phyloP scores from a whole-genome alignment of 129 eudicot species.

The Flaveria trinervia region DNA sequence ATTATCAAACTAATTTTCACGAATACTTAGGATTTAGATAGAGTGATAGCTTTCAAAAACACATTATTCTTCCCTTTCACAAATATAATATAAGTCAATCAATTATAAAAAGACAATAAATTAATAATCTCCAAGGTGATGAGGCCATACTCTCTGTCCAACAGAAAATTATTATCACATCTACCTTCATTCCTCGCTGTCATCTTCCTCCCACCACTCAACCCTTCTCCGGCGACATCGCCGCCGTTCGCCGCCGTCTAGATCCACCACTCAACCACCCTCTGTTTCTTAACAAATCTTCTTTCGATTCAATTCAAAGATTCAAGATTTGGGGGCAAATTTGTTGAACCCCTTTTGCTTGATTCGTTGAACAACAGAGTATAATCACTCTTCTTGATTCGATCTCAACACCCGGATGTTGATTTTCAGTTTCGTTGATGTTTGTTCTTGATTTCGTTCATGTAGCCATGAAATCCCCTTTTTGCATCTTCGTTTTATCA shows the following conservation, averaged over 20 bases:
- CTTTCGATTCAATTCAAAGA: neutral
- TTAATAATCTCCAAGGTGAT: neutral
- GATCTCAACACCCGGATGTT: neutral
- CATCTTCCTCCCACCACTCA: conserved; percentile 28
- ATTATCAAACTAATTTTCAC: no score
- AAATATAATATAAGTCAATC: no score
- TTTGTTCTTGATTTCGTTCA: conserved; percentile 5
- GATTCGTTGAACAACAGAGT: neutral
- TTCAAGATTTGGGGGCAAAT: neutral
- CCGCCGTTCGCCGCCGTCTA: neutral
- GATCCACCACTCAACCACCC: neutral
- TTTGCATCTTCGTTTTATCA: neutral
- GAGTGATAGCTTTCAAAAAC: no score
- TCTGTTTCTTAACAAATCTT: neutral
- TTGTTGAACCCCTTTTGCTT: neutral
- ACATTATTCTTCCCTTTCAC: no score
- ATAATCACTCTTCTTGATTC: neutral
- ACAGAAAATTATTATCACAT: conserved; percentile 23
- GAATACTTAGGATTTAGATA: no score
- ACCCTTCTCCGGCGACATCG: conserved; percentile 11
- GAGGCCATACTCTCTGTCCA: conserved; percentile 5
- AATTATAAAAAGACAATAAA: neutral
- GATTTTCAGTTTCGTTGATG: neutral
- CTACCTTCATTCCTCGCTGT: conserved; percentile 29
- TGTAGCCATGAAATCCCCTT: conserved; percentile 24